Evolutionary conservation across 331 rosid species (phyloP), one percentile per base, ranked within the genome.

Genomic region (Rosa hybrid): DNA sequence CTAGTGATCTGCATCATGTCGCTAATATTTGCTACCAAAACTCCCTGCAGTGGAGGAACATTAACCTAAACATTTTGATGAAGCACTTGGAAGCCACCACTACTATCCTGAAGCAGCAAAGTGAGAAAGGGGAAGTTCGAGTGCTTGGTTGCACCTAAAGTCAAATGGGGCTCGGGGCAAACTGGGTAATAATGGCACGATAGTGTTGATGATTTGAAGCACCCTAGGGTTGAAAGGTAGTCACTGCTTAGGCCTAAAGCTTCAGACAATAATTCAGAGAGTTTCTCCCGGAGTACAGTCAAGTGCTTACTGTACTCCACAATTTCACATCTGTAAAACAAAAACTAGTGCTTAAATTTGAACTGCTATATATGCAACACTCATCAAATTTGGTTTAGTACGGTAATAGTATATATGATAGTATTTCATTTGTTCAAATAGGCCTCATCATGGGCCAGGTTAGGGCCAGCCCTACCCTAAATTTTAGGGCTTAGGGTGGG

Each of bases 71-170:
- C 60, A 8, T 83, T 30, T 34, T 81, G 73, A 53, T 56, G 59
- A 42, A 83, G 72, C 49, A 88, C 67, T 83, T 85, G 91, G 34
- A 85, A 81, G 8, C 87, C 91, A 18, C 85, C 72, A 17, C 6
- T n/a, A 12, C 41, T 48, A 53, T 70, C 76, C 57, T 71, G 79
- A 2, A 81, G n/a, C 21, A 82, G 41, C 45, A 82, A 34, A 27
- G 85, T 77, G 27, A 82, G 48, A 48, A 82, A 77, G 39, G 53
- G 41, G 18, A 80, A 68, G 71, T 82, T 78, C 0, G 81, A 46
- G 74, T 77, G 85, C 30, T 48, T 81, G 60, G 71, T 46, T 8
- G 34, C 25, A 4, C 84, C 84, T 4, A 76, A 21, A 45, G 81
- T 81, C 72, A 54, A 34, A 12, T 81, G 70, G 42, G 77, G 84